These are phyloP conservation scores for Chlorella ohadii DNA, from an alignment of 139 green algal species.

Conservation along the genomic window DNA sequence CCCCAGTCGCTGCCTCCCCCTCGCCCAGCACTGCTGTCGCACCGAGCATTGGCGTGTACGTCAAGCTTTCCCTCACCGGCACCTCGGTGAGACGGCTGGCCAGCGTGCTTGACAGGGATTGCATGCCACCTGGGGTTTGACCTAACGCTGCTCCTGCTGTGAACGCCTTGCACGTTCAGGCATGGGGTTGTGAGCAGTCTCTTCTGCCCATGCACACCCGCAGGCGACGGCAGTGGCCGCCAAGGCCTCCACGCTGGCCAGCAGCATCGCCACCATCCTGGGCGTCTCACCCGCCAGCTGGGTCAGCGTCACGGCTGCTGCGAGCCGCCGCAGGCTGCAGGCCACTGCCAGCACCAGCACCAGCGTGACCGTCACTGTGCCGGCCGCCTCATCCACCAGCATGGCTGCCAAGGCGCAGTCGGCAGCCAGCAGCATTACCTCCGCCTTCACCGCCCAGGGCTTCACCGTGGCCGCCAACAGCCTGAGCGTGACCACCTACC, in stretches of 20 bases:
- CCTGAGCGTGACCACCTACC: not conserved
- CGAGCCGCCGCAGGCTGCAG: conserved; percentile 10
- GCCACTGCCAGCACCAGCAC: not conserved
- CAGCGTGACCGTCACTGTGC: not conserved
- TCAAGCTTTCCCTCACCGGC: too few species aligned
- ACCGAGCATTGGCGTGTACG: not conserved
- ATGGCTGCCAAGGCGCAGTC: not conserved
- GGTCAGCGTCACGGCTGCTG: not conserved
- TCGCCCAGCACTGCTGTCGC: not conserved
- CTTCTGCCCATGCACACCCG: too few species aligned
- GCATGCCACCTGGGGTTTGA: too few species aligned
- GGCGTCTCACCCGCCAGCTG: not conserved
- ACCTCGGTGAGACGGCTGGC: too few species aligned
- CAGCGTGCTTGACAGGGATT: too few species aligned
- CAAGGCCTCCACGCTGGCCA: not conserved
- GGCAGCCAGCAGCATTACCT: too few species aligned
- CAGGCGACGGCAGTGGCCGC: not conserved
- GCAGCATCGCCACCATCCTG: not conserved
- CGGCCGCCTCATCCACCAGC: not conserved
- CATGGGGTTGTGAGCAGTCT: too few species aligned
- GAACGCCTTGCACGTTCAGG: too few species aligned
- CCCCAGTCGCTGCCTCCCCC: not conserved
- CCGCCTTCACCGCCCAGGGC: conserved; percentile 3
- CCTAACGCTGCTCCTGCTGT: too few species aligned
- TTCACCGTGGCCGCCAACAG: not conserved